Evolutionary conservation across 345 rosid genomes (phyloP), one percentile per base, ranked within the genome.

Genomic region (Stellera chamaejasme): DNA sequence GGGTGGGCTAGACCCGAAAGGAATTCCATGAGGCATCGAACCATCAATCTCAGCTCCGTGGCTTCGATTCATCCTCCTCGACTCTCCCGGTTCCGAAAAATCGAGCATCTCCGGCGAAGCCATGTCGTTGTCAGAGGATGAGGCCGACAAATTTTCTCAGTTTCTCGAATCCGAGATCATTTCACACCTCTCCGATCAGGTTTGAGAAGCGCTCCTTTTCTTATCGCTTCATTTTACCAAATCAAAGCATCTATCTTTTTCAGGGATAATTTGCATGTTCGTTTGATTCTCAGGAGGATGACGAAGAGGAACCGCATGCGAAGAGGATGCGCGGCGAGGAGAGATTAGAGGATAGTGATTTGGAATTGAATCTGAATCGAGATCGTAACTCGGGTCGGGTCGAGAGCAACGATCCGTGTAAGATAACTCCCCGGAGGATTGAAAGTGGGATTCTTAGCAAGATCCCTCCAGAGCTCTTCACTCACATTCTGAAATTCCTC

Each of bases 91-190:
- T 27, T 25, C 12, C 13, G 5, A 10, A 11, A 23, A 16, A 60
- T 60, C 61, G 12, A 13, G 52, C 55, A 6, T n/a, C 13, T 28
- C 67, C 45, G 61, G 47, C 27, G 52, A 53, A 11, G 1, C 12
- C 8, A 85, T 85, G 94, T 63, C 82, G 42, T 32, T 70, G 2
- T 80, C 82, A 50, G 91, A 82, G 63, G 85, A 83, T 15, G 96
- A 87, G 69, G 84, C 85, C 69, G 84, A 82, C 53, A 65, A 44
- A 15, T 74, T 85, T 46, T 89, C 91, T 41, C 71, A 77, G 5
- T 83, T 85, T 72, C 85, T 91, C 25, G 98, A 91, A 66, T 81
- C 96, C 26, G 91, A 91, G 70, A 80, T 83, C 67, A 75, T 81
- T 54, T 66, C 77, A 41, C 75, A 70, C 54, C 71, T 64, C 69